phyloP scores from a whole-genome alignment of 2,329 filamentous ascomycete genomes.

The Fonsecaea nubica region DNA sequence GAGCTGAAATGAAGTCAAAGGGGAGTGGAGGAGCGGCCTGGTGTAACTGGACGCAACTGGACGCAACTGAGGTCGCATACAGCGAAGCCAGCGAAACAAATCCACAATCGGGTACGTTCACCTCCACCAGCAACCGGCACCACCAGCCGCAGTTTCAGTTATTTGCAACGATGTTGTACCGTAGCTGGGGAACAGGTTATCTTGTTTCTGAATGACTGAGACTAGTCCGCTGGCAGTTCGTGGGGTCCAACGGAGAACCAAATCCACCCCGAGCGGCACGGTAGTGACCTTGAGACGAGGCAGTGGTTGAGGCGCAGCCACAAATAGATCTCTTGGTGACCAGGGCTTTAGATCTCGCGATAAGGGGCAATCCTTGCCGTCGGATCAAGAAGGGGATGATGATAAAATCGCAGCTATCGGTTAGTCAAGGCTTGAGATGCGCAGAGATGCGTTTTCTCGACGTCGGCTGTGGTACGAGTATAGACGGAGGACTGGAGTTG shows the following conservation, averaged over 20 bases:
- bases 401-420: conserved; percentile 17
- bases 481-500: background rate
- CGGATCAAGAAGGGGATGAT: conserved; percentile 1
- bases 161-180: conserved; percentile 6
- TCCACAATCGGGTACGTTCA: conserved; percentile 15
- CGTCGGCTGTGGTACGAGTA: background rate
- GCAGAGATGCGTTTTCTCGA: background rate
- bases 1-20: conserved; percentile 25
- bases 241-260: conserved; percentile 32
- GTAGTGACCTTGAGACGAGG: conserved; percentile 7
- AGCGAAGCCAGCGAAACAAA: conserved; percentile 8
- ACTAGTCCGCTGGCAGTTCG: conserved; percentile 31
- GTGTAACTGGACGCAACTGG: conserved; percentile 34
- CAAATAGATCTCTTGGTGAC: conserved; percentile 28
- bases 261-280: conserved; percentile 19
- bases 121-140: conserved; percentile 18
- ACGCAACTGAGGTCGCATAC: conserved; percentile 25
- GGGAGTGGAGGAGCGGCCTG: conserved; percentile 25
- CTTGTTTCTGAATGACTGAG: conserved; percentile 27
- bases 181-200: conserved; percentile 8
- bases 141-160: conserved; percentile 10
- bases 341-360: conserved; percentile 7
- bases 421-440: background rate
- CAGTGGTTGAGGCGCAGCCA: conserved; percentile 35
- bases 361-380: conserved; percentile 15